phyloP scores from a whole-genome alignment of 192 early-diverging fungal species.

The Linnemannia hyalina region DNA sequence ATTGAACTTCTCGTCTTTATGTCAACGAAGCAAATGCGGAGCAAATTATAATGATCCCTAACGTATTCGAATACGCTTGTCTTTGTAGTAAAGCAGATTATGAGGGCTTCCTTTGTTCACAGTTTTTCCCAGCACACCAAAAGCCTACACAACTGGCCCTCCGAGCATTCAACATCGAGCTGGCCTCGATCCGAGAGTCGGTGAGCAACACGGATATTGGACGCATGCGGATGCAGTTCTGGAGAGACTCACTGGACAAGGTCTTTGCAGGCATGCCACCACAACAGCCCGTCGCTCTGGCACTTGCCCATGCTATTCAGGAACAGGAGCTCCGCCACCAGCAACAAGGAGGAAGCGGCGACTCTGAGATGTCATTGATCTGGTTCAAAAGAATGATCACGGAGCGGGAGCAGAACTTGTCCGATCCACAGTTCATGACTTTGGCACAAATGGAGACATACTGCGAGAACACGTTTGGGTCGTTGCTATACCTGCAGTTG shows the following conservation, averaged over 20 bases:
- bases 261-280: constrained; percentile 72
- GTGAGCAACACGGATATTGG: constrained; percentile 79
- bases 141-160: constrained; percentile 81
- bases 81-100: constrained; percentile 38
- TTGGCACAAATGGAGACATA: constrained; percentile 87
- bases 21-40: not conserved
- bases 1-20: not conserved
- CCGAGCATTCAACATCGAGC: constrained; percentile 92
- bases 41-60: not conserved
- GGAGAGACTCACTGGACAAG: constrained; percentile 87
- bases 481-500: constrained; percentile 90
- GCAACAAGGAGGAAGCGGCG: constrained; percentile 16
- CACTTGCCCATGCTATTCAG: constrained; percentile 69
- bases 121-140: constrained; percentile 77
- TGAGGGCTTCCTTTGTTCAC: constrained; percentile 51
- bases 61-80: not conserved
- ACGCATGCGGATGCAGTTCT: constrained; percentile 87
- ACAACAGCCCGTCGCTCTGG: constrained; percentile 81
- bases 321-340: constrained; percentile 43
- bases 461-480: constrained; percentile 88
- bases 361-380: constrained; percentile 69
- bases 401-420: constrained; percentile 73
- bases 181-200: constrained; percentile 81
- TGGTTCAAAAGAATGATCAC: constrained; percentile 87
- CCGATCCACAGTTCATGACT: constrained; percentile 76